Conservation (phyloP, 75 land plant species). For the Sequoiadendron giganteum region DNA sequence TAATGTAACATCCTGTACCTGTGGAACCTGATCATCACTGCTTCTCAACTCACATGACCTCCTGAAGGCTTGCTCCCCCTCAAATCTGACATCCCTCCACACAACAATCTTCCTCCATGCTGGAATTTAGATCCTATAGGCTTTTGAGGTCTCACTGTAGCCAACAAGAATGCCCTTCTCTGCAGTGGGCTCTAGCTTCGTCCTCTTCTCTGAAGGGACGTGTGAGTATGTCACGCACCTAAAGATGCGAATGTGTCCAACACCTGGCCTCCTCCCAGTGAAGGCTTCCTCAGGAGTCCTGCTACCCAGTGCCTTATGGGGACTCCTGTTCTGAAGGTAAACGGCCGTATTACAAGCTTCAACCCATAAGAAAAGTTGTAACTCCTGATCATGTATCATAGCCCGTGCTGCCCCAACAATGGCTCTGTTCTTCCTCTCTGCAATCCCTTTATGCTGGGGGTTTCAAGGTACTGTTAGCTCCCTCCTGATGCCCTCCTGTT, state of each 20-base stretch:
- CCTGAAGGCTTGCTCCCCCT: too few relatives aligned
- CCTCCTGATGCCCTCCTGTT: conserved; percentile 8
- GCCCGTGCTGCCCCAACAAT: not conserved
- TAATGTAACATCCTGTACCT: too few relatives aligned
- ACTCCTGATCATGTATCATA: not conserved
- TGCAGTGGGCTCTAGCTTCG: too few relatives aligned
- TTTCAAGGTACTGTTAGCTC: conserved; percentile 10
- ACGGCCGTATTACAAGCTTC: not conserved
- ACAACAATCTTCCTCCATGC: too few relatives aligned
- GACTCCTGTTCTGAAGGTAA: not conserved
- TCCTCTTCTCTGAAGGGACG: too few relatives aligned
- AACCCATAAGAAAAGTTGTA: not conserved
- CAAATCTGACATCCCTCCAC: too few relatives aligned
- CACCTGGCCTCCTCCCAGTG: not conserved
- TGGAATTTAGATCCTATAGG: too few relatives aligned
- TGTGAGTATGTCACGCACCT: not conserved
- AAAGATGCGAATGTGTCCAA: not conserved
- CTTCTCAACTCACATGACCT: too few relatives aligned
- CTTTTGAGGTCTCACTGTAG: too few relatives aligned
- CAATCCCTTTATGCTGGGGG: conserved; percentile 20
- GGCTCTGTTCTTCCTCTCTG: conserved; percentile 17
- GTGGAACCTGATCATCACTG: too few relatives aligned
- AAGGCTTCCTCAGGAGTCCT: not conserved
- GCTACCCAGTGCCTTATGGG: not conserved
- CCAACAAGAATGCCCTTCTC: too few relatives aligned